Conservation (phyloP, 306 rosid genomes). For the Canavalia gladiata region DNA sequence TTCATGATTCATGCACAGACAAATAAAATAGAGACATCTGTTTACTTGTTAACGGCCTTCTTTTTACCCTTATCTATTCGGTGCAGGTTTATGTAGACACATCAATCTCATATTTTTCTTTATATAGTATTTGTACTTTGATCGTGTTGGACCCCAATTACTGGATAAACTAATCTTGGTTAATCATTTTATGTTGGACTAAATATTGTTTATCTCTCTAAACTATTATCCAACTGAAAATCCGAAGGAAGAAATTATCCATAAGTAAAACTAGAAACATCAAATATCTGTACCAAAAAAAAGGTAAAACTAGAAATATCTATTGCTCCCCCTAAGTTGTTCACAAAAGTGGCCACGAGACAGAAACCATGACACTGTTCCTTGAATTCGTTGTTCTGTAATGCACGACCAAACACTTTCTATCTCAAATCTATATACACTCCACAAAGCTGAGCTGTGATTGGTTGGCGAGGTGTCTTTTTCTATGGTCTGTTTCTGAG, state of each 20-base stretch:
- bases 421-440: constrained; percentile 39
- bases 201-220: not conserved
- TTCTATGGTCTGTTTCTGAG: constrained; percentile 20
- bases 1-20: not conserved
- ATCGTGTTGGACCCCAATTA: constrained; percentile 24
- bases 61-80: constrained; percentile 1
- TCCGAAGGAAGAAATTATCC: constrained; percentile 1
- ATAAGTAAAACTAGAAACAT: constrained; percentile 26
- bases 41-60: not conserved
- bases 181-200: constrained; percentile 8
- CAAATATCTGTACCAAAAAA: constrained; percentile 13
- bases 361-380: constrained; percentile 38
- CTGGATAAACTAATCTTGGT: not conserved
- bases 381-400: constrained; percentile 38
- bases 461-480: constrained; percentile 47
- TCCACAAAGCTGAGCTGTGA: constrained; percentile 52
- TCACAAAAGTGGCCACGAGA: constrained; percentile 27
- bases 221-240: not conserved
- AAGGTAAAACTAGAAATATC: constrained; percentile 36
- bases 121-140: constrained; percentile 23
- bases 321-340: not conserved
- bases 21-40: not conserved
- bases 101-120: not conserved
- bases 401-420: constrained; percentile 36
- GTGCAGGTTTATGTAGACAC: not conserved